A percentile compares a stretch with the other conserved stretches of the same genome.
These are phyloP conservation scores for Multifurca ochricompacta DNA, from an alignment of 768 basidiomycete species.

Conservation along the genomic window DNA sequence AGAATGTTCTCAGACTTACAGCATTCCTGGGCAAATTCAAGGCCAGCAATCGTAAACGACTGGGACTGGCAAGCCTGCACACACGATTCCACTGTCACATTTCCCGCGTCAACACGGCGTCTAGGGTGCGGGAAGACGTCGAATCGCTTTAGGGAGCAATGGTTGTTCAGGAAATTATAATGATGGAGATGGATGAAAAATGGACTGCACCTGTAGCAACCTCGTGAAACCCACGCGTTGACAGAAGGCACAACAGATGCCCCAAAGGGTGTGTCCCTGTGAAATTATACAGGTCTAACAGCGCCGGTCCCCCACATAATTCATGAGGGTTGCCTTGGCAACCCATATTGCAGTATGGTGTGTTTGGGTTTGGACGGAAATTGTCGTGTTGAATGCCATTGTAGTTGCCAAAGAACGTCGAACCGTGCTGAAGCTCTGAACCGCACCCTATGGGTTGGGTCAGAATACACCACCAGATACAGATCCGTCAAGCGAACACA, in stretches of 20 bases:
- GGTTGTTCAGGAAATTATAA: neutral
- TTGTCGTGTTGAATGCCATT: neutral
- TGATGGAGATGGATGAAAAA: neutral
- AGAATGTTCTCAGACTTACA: neutral
- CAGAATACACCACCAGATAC: neutral
- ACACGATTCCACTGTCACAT: slow-evolving; percentile 1
- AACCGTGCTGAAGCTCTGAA: neutral
- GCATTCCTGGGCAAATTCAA: slow-evolving; percentile 3
- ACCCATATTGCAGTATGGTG: neutral
- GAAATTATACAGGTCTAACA: neutral
- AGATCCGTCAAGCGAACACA: neutral
- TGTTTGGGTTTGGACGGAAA: neutral
- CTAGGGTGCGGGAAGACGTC: neutral
- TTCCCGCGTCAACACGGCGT: neutral
- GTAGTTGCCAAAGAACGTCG: neutral
- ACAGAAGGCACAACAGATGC: neutral
- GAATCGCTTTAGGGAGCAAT: neutral
- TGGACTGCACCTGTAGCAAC: neutral
- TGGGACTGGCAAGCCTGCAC: neutral
- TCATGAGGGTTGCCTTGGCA: slow-evolving; percentile 4
- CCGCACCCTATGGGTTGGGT: neutral
- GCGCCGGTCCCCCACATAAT: neutral
- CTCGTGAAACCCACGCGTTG: neutral
- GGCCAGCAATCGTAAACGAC: neutral
- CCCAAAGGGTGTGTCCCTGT: neutral